Conservation (phyloP, 306 rosid genomes). For the Ormosia semicastrata region DNA sequence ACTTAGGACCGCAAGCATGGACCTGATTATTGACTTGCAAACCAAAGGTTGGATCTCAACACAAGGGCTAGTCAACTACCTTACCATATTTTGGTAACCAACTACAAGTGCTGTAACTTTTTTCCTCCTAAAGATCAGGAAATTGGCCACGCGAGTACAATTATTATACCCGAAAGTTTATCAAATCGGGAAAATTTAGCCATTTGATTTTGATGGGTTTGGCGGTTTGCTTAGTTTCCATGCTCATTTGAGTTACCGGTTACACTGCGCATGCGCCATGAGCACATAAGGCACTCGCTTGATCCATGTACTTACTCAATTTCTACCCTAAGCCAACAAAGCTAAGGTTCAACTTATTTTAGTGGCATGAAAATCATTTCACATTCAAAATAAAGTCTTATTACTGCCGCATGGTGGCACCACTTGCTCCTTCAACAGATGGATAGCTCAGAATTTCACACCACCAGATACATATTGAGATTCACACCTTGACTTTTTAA, state of each 20-base stretch:
- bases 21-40: slow-evolving; percentile 9
- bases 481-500: background rate
- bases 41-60: background rate
- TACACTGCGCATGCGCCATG: background rate
- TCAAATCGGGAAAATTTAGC: background rate
- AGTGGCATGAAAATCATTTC: background rate
- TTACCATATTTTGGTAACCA: slow-evolving; percentile 30
- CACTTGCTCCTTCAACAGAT: background rate
- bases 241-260: background rate
- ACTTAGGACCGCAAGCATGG: background rate
- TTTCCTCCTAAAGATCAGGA: background rate
- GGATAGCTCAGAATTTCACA: background rate
- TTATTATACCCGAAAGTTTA: slow-evolving; percentile 1
- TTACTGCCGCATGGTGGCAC: background rate
- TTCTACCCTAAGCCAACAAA: background rate
- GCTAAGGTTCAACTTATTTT: background rate
- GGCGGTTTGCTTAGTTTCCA: background rate
- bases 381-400: background rate
- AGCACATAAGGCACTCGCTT: background rate
- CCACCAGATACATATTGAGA: background rate
- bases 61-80: slow-evolving; percentile 29
- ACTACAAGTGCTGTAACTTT: slow-evolving; percentile 11
- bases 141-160: background rate
- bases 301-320: background rate
- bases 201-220: slow-evolving; percentile 23